Base-by-base conservation (phyloP, 1,139 yeast species). In the Nakaseomyces sp. region DNA sequence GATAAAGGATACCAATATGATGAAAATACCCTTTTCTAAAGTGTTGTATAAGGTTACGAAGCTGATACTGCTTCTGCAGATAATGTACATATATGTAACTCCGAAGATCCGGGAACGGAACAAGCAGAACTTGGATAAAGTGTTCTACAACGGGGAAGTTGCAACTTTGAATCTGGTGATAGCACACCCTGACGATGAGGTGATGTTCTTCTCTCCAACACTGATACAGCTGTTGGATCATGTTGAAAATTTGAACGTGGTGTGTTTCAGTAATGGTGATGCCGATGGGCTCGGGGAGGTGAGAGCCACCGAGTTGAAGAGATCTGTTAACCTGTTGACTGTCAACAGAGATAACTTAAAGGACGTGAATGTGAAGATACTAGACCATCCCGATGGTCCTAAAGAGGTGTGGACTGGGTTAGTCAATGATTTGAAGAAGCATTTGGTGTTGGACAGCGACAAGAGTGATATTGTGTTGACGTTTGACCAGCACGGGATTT, bases 141-240 rank as follows among this genome's bases (percentile, higher is more conserved):
- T 39, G 26, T 16, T 30, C 12, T 10, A 15, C 10, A 10, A 12
- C 8, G 36, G 18, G 8, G 18, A 19, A 6, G 28, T 9, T 5
- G 26, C 41, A 6, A 25, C 29, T 8, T 15, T 42, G n/a, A 42
- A 30, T 17, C 24, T 85, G 41, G 69, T 91, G 16, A 81, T 88
- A 36, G 96, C 96, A 1, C 99, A 93, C 63, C 99, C 99, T 0
- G 99, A 93, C 63, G 99, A 93, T 61, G 99, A 93, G 64, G 91
- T 88, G 45, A 93, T 93, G 98, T 93, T 93, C 65, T 93, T 91
- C 58, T 77, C 89, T 0, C 98, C 98, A 0, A 72, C 94, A 0
- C 40, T 61, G 24, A 39, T 58, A 28, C 56, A 58, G 35, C 44
- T 61, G 33, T 12, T 28, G 9, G 36, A 30, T 12, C 24, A 37